Base-by-base conservation (phyloP, 306 rosid species). In the Macrotyloma uniflorum region DNA sequence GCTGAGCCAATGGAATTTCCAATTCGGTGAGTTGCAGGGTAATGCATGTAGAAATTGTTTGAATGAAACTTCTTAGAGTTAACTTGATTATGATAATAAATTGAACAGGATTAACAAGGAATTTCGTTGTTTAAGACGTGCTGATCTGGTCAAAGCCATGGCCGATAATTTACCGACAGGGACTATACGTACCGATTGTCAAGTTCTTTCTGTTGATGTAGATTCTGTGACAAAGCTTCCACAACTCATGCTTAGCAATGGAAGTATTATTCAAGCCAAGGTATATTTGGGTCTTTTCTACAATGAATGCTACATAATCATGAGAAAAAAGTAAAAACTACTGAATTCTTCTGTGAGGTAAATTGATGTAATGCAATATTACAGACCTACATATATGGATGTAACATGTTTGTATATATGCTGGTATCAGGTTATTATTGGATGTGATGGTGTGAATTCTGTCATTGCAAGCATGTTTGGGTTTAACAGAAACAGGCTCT, bases 401-500 rank as follows among this genome's bases (percentile, higher is more conserved):
- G 8, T 5, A 33, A 33, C 38, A 33, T n/a, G n/a, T 33, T 6
- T 33, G 8, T 38, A 38, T 38, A 6, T 35, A 35, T 35, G 7
- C 9, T 6, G 7, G 4, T 38, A 67, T 51, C 72, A 89, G 88
- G 83, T 80, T 75, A 83, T 90, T 26, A 76, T 88, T 51, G 91
- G 94, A 76, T 90, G 91, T 45, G 91, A 90, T 76, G 94, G 94
- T 24, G 86, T 85, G 64, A 82, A 79, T 74, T 88, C 91, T 6
- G 23, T 26, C 1, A 77, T 84, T 20, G 88, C 84, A 14, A 83
- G 61, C 47, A 78, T 80, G 64, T 69, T 88, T 13, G 81, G 78
- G 68, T 51, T 86, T 49, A 67, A 86, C 6, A 45, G 68, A 11
- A 24, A 8, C n/a, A 70, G 77, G 38, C 19, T 53, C 1, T 78